These are phyloP conservation scores for Staphylotrichum tortipilum DNA, from an alignment of 495 filamentous ascomycete genomes.

Conservation along the genomic window DNA sequence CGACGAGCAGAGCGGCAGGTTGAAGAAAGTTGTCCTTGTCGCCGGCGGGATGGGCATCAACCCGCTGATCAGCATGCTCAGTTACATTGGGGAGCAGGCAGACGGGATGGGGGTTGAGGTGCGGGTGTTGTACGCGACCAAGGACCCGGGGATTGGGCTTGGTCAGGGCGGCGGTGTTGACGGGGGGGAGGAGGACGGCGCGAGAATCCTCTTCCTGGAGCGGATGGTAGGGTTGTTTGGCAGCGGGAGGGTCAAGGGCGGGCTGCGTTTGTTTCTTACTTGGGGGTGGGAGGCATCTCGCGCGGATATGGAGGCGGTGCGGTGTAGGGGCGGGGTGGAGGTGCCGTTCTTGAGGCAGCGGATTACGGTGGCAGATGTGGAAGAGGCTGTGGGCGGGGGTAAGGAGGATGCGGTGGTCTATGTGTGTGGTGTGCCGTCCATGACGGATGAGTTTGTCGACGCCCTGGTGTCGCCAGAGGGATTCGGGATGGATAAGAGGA, in stretches of 20 bases:
- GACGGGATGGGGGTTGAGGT: not conserved
- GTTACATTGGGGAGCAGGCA: slow-evolving; percentile 22
- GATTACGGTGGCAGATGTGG: slow-evolving; percentile 45
- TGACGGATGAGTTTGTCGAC: slow-evolving; percentile 75
- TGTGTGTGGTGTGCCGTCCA: slow-evolving; percentile 67
- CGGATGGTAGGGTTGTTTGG: slow-evolving; percentile 31
- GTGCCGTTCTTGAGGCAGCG: slow-evolving; percentile 38
- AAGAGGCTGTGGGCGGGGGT: slow-evolving; percentile 38
- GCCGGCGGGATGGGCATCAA: slow-evolving; percentile 85
- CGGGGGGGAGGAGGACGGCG: not conserved
- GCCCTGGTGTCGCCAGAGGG: slow-evolving; percentile 33
- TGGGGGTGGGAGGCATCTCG: not conserved
- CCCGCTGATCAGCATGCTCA: slow-evolving; percentile 45
- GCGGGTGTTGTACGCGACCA: slow-evolving; percentile 33
- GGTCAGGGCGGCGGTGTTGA: not conserved
- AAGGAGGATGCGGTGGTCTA: slow-evolving; percentile 54
- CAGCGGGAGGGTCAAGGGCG: slow-evolving; percentile 18
- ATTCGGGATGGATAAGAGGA: slow-evolving; percentile 44
- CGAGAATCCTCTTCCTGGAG: slow-evolving; percentile 38
- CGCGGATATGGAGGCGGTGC: slow-evolving; percentile 10
- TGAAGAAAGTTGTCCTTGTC: slow-evolving; percentile 59
- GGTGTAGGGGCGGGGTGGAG: slow-evolving; percentile 13
- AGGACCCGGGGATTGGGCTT: slow-evolving; percentile 13
- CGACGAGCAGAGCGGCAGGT: no score
- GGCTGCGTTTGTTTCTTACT: slow-evolving; percentile 30